Base-by-base conservation (phyloP, 345 rosid genomes). In the Heritiera fomes region DNA sequence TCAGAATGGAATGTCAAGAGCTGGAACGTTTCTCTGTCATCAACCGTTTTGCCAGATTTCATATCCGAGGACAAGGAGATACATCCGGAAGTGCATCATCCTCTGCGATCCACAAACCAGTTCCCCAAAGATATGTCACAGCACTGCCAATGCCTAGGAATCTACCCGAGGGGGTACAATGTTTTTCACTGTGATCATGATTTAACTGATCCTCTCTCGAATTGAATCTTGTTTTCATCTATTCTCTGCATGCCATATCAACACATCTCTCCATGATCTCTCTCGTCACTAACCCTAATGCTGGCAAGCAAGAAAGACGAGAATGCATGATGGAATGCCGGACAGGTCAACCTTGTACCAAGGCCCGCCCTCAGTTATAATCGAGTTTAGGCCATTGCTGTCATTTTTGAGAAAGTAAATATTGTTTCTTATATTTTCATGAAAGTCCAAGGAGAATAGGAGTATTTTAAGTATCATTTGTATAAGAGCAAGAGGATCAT, bases 41-140 rank as follows among this genome's bases (percentile, higher is more conserved):
- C 77, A 93, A 93, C 84, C 93, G 98, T 9, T 93, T 93, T 80
- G 97, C 98, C 23, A 90, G 83, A 89, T 92, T 91, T 80, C 98
- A 94, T 82, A 86, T 85, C 76, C 88, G 90, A 75, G 89, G 79
- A 34, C 91, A 81, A 72, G 84, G 81, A 64, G 90, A 82, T 79
- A 43, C 70, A 43, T 65, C 89, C 15, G 90, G 84, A 77, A 79
- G 71, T 43, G 74, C 84, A 23, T 82, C 86, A 61, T 78, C 83
- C 12, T 30, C 84, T 70, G 72, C 77, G 8, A 56, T 56, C n/a
- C 69, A 79, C 34, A 87, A 83, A 84, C 84, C 82, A 78, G 73
- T 47, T 62, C 92, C 87, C 56, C 91, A 90, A 86, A 87, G 91
- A 89, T 89, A 92, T 65, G 90, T 90, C 41, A 81, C 85, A 34